phyloP scores from a whole-genome alignment of 1,139 yeast species.

The Geotrichum armillariae region DNA sequence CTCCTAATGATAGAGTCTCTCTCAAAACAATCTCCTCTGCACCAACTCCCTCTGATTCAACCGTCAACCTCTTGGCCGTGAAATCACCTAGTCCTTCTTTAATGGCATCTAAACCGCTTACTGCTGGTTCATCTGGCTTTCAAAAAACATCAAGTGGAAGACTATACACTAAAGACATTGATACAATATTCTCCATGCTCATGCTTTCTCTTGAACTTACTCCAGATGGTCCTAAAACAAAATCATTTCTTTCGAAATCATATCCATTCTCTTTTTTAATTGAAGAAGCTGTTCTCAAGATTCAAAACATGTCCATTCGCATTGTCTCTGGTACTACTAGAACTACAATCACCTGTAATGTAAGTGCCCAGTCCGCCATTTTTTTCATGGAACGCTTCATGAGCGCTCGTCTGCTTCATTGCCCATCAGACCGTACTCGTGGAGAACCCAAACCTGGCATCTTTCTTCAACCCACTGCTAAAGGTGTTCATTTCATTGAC shows the following conservation, averaged over 20 bases:
- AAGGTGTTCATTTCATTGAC: constrained; percentile 74
- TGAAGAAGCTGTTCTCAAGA: constrained; percentile 51
- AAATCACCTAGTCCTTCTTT: neutral
- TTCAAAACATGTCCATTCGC: constrained; percentile 52
- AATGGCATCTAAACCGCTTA: neutral
- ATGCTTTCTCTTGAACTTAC: constrained; percentile 52
- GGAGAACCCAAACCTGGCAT: constrained; percentile 23
- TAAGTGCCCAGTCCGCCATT: constrained; percentile 53
- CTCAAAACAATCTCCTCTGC: neutral
- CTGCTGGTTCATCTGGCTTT: constrained; percentile 5
- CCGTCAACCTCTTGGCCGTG: no score
- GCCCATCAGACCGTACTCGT: constrained; percentile 62
- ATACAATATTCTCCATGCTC: constrained; percentile 42
- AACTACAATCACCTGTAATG: constrained; percentile 60
- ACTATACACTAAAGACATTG: constrained; percentile 19
- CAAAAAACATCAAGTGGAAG: constrained; percentile 16
- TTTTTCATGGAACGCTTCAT: constrained; percentile 56
- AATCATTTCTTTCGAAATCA: constrained; percentile 24
- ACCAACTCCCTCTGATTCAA: neutral
- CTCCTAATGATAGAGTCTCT: neutral
- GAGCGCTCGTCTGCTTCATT: constrained; percentile 68
- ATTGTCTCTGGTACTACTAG: constrained; percentile 46
- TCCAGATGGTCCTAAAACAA: constrained; percentile 32
- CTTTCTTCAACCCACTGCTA: constrained; percentile 81
- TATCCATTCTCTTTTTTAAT: constrained; percentile 56